Conservation (phyloP, 164 flowering plant genomes). For the Sedum album region DNA sequence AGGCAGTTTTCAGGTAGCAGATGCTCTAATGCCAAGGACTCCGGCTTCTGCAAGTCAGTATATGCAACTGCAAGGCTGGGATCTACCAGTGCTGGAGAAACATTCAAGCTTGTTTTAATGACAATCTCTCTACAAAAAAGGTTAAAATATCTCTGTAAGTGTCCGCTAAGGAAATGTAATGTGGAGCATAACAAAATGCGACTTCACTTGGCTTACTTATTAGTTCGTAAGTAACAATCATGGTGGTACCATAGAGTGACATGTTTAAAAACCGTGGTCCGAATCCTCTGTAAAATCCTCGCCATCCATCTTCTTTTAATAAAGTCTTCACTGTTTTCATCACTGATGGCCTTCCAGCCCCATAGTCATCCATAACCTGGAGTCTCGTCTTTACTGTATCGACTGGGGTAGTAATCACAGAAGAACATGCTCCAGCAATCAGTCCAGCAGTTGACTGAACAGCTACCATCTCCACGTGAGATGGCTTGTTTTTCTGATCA, state of each 20-base stretch:
- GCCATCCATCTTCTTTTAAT: slow-evolving; percentile 83
- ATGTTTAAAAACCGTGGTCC: slow-evolving; percentile 84
- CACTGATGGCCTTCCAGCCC: slow-evolving; percentile 68
- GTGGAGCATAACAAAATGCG: too few relatives aligned
- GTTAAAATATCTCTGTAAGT: too few relatives aligned
- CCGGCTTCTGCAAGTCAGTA: too few relatives aligned
- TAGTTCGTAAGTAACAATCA: slow-evolving; percentile 85
- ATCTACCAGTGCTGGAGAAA: background rate
- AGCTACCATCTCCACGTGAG: slow-evolving; percentile 54
- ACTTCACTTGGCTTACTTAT: slow-evolving; percentile 53
- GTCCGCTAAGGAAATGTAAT: too few relatives aligned
- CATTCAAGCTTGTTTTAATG: background rate
- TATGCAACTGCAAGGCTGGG: background rate
- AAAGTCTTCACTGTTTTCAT: slow-evolving; percentile 40
- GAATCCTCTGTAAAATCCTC: too few relatives aligned
- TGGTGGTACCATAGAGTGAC: slow-evolving; percentile 82
- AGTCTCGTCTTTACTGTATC: slow-evolving; percentile 85
- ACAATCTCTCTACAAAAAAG: slow-evolving; percentile 6
- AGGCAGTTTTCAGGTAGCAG: too few relatives aligned
- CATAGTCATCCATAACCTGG: slow-evolving; percentile 79
- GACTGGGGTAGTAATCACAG: slow-evolving; percentile 76
- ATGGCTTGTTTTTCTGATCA: slow-evolving; percentile 46
- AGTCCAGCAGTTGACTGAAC: slow-evolving; percentile 80
- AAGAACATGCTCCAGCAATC: slow-evolving; percentile 73
- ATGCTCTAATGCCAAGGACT: too few relatives aligned